phyloP scores from a whole-genome alignment of 108 stramenopile genomes.

The Cyclotella distinguenda region DNA sequence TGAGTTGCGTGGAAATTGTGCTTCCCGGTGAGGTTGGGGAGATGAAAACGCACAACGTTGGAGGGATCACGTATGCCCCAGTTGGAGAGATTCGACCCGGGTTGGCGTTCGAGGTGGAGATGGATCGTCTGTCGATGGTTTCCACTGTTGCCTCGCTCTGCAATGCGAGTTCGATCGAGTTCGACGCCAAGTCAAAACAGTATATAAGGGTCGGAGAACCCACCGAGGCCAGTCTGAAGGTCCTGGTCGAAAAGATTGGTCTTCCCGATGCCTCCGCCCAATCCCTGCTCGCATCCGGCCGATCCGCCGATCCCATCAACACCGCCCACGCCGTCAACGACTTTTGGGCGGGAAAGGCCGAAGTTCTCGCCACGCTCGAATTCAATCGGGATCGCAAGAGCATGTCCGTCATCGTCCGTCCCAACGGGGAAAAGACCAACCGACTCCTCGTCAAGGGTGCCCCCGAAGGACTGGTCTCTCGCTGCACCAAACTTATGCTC shows the following conservation, averaged over 20 bases:
- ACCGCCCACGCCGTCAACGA: conserved; percentile 49
- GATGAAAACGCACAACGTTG: conserved; percentile 38
- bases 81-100: conserved; percentile 39
- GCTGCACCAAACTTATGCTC: conserved; percentile 60
- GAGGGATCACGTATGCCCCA: conserved; percentile 44
- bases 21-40: conserved; percentile 14
- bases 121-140: conserved; percentile 20
- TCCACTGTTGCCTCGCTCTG: conserved; percentile 37
- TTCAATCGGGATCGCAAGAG: conserved; percentile 61
- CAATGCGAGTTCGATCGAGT: conserved; percentile 36
- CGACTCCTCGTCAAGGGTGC: conserved; percentile 86
- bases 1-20: conserved; percentile 61
- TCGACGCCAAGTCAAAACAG: conserved; percentile 40
- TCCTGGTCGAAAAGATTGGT: conserved; percentile 76
- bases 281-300: conserved; percentile 10
- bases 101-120: conserved; percentile 9
- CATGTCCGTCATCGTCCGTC: conserved; percentile 41
- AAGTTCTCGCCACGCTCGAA: conserved; percentile 70
- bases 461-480: conserved; percentile 66
- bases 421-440: conserved; percentile 32
- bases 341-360: conserved; percentile 26
- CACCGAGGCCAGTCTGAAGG: conserved; percentile 77
- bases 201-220: conserved; percentile 80
- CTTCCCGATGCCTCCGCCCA: conserved; percentile 37
- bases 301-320: conserved; percentile 29